phyloP scores from a whole-genome alignment of 495 filamentous ascomycete species.

The Podospora bellae-mahoneyi region DNA sequence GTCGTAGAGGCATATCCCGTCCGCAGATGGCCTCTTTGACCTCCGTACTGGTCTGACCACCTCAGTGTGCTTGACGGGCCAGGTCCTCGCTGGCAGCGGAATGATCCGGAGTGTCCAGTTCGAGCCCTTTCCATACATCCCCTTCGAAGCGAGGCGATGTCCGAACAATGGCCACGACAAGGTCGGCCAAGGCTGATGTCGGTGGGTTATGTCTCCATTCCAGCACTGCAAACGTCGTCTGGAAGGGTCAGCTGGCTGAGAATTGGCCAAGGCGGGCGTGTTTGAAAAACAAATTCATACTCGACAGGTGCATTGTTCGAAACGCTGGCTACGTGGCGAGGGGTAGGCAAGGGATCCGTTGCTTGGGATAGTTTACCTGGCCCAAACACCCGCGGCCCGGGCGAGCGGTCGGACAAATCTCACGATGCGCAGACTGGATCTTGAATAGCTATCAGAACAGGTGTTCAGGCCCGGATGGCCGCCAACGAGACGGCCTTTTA shows the following conservation, averaged over 20 bases:
- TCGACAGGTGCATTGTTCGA: background rate
- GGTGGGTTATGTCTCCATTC: background rate
- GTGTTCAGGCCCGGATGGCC: constrained; percentile 2
- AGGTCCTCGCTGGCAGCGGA: too few relatives aligned
- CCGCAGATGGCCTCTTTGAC: too few relatives aligned
- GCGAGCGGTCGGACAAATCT: constrained; percentile 9
- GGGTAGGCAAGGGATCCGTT: background rate
- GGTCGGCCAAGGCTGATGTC: background rate
- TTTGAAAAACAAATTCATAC: constrained; percentile 3
- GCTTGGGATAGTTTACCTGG: constrained; percentile 7
- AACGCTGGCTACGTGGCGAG: background rate
- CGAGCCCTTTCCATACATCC: background rate
- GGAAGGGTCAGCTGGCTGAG: background rate
- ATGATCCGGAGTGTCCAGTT: background rate
- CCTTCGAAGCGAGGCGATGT: background rate
- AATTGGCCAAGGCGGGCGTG: background rate
- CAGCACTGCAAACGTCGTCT: background rate
- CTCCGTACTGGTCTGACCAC: too few relatives aligned
- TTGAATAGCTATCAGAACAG: background rate
- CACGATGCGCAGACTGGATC: background rate
- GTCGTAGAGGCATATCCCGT: too few relatives aligned
- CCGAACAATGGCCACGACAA: background rate
- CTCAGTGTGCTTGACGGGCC: too few relatives aligned
- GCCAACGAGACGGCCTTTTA: constrained; percentile 4
- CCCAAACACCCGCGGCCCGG: background rate